These are phyloP conservation scores for Massarina eburnea DNA, from an alignment of 2,329 filamentous ascomycete genomes.

Conservation along the genomic window DNA sequence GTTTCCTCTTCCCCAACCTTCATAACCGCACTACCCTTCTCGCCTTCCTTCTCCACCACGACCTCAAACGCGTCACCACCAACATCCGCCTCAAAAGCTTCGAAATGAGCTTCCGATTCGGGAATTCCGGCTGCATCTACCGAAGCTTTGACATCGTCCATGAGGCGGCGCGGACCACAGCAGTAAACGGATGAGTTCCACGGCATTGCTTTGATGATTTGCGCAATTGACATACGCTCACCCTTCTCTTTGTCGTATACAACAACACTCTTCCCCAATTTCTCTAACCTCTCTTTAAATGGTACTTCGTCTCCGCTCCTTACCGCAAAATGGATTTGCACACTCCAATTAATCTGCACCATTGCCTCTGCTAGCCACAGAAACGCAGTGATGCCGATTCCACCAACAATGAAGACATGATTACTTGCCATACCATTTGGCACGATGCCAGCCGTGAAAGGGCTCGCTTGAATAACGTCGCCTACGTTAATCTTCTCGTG, in stretches of 20 bases:
- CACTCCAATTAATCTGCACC: conserved; percentile 1
- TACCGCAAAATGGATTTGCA: conserved; percentile 6
- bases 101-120: conserved; percentile 3
- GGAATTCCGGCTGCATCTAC: neutral
- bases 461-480: neutral
- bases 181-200: conserved; percentile 3
- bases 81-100: conserved; percentile 2
- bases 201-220: neutral
- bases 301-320: conserved; percentile 1
- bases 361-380: conserved; percentile 3
- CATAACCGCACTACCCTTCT: neutral
- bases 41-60: neutral
- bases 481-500: conserved; percentile 1
- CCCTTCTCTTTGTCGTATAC: conserved; percentile 3
- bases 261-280: too few relatives aligned
- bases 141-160: conserved; percentile 1
- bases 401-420: conserved; percentile 5
- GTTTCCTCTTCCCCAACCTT: conserved; percentile 3
- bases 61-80: conserved; percentile 4
- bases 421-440: conserved; percentile 4
- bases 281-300: too few relatives aligned
- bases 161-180: conserved; percentile 1
- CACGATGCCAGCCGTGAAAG: conserved; percentile 1
- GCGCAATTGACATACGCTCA: neutral
- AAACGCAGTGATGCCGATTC: conserved; percentile 7